Evolutionary conservation across 176 grass and related monocot genomes (phyloP).

Genomic region (Aegilops umbellulata): DNA sequence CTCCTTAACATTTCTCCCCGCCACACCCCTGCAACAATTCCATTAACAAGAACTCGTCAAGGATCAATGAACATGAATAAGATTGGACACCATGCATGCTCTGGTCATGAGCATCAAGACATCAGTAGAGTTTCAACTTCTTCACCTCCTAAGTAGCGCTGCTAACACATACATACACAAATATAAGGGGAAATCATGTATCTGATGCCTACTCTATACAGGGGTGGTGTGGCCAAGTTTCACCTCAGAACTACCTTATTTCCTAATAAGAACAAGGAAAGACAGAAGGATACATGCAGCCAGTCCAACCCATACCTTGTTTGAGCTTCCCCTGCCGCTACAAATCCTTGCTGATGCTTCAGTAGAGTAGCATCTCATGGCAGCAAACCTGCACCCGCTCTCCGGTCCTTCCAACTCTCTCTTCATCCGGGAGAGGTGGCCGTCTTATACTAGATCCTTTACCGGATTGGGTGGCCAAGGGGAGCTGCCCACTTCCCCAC

Average conservation of each 20-base stretch:
- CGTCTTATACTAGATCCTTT: conserved; percentile 49
- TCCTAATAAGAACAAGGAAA: too few species aligned
- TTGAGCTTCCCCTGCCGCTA: background rate
- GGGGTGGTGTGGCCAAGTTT: too few species aligned
- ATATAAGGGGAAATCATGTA: background rate
- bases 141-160: too few species aligned
- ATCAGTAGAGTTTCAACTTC: background rate
- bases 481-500: conserved; percentile 51
- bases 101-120: too few species aligned
- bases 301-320: conserved; percentile 22
- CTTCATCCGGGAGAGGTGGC: conserved; percentile 1
- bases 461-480: conserved; percentile 41
- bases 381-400: background rate
- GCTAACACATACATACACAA: background rate
- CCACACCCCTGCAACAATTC: conserved; percentile 6
- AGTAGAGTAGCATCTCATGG: background rate
- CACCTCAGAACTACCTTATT: too few species aligned
- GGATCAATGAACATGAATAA: background rate
- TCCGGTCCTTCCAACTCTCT: conserved; percentile 35
- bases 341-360: conserved; percentile 1
- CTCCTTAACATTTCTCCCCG: conserved; percentile 58
- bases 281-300: too few species aligned
- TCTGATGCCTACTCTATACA: background rate
- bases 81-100: background rate
- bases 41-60: background rate